phyloP scores from a whole-genome alignment of 108 stramenopile genomes.

The Pseudonitzschia multiseries region DNA sequence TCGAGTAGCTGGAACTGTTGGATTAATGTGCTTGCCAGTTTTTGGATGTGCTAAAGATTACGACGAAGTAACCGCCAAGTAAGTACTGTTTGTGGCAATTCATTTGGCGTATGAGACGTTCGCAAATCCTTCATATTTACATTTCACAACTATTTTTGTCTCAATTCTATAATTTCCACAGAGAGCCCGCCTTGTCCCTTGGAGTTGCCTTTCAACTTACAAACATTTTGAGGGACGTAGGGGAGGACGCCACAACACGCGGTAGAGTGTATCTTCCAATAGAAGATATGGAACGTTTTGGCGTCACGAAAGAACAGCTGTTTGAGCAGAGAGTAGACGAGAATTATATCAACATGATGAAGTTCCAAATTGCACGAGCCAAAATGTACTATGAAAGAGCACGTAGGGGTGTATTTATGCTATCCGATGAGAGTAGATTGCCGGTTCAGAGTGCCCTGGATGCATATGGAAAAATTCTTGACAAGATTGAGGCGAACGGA shows the following conservation, averaged over 20 bases:
- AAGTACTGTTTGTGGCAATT: constrained; percentile 8
- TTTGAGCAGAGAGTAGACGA: constrained; percentile 84
- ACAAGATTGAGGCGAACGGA: constrained; percentile 92
- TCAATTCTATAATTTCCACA: constrained; percentile 26
- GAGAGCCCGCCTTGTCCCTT: constrained; percentile 91
- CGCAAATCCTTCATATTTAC: neutral
- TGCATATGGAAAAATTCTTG: constrained; percentile 92
- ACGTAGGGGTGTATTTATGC: constrained; percentile 90
- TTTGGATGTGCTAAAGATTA: constrained; percentile 86
- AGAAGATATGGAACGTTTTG: constrained; percentile 88
- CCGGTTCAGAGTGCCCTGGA: constrained; percentile 92
- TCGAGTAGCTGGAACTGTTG: constrained; percentile 96
- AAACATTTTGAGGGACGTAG: constrained; percentile 97
- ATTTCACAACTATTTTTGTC: neutral
- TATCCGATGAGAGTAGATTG: constrained; percentile 81
- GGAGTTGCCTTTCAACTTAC: constrained; percentile 99
- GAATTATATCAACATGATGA: constrained; percentile 91
- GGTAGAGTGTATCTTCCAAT: constrained; percentile 93
- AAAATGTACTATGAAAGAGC: constrained; percentile 94
- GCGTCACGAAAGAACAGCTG: constrained; percentile 92
- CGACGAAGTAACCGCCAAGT: constrained; percentile 84
- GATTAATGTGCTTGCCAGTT: constrained; percentile 94
- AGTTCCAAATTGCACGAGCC: constrained; percentile 93
- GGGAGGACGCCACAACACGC: constrained; percentile 91
- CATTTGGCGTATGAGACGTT: too few relatives aligned